Evolutionary conservation across 2,329 filamentous ascomycete genomes (phyloP).

Genomic region (Alternaria alternata): DNA sequence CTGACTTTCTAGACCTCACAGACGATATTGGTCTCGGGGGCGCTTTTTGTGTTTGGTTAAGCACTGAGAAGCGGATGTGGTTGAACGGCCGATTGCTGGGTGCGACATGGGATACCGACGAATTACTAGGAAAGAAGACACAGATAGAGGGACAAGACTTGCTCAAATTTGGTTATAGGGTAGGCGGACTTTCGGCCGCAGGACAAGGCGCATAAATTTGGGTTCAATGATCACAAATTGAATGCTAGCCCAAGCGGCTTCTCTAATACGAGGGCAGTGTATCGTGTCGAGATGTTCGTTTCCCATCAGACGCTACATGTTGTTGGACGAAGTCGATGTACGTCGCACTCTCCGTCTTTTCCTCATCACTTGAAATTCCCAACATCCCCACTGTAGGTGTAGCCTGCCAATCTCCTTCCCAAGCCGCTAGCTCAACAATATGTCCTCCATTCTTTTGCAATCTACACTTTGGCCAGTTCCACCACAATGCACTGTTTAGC

Average conservation of each 20-base stretch:
- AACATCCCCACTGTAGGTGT: background rate
- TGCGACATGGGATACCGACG: slow-evolving; percentile 44
- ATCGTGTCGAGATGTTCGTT: background rate
- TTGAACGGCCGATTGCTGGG: slow-evolving; percentile 39
- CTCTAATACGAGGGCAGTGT: too few relatives aligned
- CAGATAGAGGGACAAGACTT: slow-evolving; percentile 35
- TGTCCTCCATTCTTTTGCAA: too few relatives aligned
- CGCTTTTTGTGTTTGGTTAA: slow-evolving; percentile 46
- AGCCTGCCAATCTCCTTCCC: background rate
- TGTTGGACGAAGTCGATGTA: too few relatives aligned
- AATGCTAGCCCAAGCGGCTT: background rate
- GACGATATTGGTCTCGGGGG: slow-evolving; percentile 43
- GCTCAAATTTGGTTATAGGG: slow-evolving; percentile 39
- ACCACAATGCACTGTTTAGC: too few relatives aligned
- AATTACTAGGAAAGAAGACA: slow-evolving; percentile 31
- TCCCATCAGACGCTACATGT: background rate
- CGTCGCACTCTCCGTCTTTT: background rate
- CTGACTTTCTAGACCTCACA: slow-evolving; percentile 30
- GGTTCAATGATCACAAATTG: background rate
- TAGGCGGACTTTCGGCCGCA: slow-evolving; percentile 7
- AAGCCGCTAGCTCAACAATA: too few relatives aligned
- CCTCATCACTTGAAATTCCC: background rate
- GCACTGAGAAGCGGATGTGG: slow-evolving; percentile 41
- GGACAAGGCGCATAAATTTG: background rate
- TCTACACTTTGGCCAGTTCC: too few relatives aligned